phyloP scores from a whole-genome alignment of 805 yeast species.

The Zygoascus bituminiphila region DNA sequence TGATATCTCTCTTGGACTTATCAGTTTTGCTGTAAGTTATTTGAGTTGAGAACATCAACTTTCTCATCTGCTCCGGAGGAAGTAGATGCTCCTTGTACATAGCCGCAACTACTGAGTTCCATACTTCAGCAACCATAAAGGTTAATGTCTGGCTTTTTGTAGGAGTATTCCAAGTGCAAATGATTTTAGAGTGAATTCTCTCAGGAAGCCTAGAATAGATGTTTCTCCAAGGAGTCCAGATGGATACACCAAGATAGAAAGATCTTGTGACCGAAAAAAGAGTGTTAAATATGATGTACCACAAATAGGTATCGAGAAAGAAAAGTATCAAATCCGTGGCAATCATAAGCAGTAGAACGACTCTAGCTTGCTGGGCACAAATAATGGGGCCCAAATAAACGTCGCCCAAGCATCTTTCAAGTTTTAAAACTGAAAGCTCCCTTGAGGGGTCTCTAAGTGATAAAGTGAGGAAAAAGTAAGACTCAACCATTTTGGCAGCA shows the following conservation, averaged over 20 bases:
- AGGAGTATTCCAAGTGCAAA: conserved; percentile 36
- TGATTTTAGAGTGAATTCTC: conserved; percentile 61
- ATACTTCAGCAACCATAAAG: conserved; percentile 31
- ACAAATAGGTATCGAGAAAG: conserved; percentile 97
- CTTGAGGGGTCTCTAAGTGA: conserved; percentile 94
- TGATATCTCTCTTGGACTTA: conserved; percentile 40
- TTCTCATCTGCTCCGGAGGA: conserved; percentile 63
- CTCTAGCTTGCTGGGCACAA: conserved; percentile 79
- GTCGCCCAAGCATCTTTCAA: conserved; percentile 93
- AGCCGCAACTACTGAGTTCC: conserved; percentile 79
- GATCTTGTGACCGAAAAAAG: conserved; percentile 95
- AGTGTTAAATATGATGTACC: conserved; percentile 95
- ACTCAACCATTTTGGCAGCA: conserved; percentile 80
- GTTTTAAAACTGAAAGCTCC: conserved; percentile 67
- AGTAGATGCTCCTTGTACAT: conserved; percentile 76
- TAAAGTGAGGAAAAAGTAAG: conserved; percentile 84
- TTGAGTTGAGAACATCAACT: conserved; percentile 37
- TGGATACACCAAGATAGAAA: conserved; percentile 96
- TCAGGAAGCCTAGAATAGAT: conserved; percentile 83
- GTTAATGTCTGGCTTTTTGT: conserved; percentile 20
- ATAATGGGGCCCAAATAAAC: conserved; percentile 72
- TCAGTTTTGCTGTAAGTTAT: conserved; percentile 19
- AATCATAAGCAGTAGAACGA: conserved; percentile 86
- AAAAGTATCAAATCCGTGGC: conserved; percentile 88
- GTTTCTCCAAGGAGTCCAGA: conserved; percentile 99